Evolutionary conservation across 371 early-diverging fungal genomes (phyloP).

Genomic region (Circinella umbellata): DNA sequence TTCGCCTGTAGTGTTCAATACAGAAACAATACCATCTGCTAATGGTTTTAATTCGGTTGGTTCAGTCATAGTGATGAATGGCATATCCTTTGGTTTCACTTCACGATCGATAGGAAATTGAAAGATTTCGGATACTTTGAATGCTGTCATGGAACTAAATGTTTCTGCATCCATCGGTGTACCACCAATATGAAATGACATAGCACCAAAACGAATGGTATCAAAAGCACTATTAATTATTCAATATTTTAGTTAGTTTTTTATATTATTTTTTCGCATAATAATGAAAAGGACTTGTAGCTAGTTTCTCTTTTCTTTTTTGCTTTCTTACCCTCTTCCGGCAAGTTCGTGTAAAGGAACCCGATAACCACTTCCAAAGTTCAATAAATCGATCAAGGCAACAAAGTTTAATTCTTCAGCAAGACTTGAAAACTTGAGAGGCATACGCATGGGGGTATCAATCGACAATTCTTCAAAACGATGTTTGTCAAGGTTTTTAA

Average conservation of each 20-base stretch:
- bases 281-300: too few relatives aligned
- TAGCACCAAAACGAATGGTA: slow-evolving; percentile 81
- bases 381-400: slow-evolving; percentile 70
- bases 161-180: slow-evolving; percentile 49
- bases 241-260: not conserved
- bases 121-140: slow-evolving; percentile 61
- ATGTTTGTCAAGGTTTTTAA: slow-evolving; percentile 29
- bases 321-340: slow-evolving; percentile 65
- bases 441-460: slow-evolving; percentile 66
- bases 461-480: slow-evolving; percentile 47
- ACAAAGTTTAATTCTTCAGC: slow-evolving; percentile 81
- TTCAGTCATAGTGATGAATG: slow-evolving; percentile 71
- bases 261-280: not conserved
- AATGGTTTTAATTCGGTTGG: slow-evolving; percentile 68
- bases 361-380: slow-evolving; percentile 75
- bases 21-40: slow-evolving; percentile 64
- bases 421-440: slow-evolving; percentile 70
- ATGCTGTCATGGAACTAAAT: slow-evolving; percentile 46
- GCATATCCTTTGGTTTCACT: slow-evolving; percentile 55
- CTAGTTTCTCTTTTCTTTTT: not conserved
- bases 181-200: slow-evolving; percentile 79
- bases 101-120: slow-evolving; percentile 70
- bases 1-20: slow-evolving; percentile 74
- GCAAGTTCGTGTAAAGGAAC: slow-evolving; percentile 64
- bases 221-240: slow-evolving; percentile 60